Evolutionary conservation across 2,329 filamentous ascomycete genomes (phyloP).

Genomic region (Ophiostoma perfectum): DNA sequence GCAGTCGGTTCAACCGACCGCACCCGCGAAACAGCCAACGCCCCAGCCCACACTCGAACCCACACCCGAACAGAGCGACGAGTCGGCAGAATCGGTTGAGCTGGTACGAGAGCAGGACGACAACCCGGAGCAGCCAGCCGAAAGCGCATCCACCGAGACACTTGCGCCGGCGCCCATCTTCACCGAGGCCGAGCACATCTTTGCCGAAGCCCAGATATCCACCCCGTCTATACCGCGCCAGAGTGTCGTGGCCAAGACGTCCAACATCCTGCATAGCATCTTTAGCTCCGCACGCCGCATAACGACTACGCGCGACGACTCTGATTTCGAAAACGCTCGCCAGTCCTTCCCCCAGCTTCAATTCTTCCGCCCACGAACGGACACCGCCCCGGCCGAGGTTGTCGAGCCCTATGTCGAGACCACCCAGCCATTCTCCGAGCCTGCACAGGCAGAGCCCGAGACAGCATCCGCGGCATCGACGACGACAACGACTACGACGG

Average conservation of each 20-base stretch:
- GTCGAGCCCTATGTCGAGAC: constrained; percentile 6
- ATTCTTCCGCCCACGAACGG: constrained; percentile 24
- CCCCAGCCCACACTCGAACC: not conserved
- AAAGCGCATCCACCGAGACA: not conserved
- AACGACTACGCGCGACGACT: constrained; percentile 12
- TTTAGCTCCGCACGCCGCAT: constrained; percentile 24
- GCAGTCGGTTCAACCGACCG: not conserved
- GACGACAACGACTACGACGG: not conserved
- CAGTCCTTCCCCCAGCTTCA: constrained; percentile 25
- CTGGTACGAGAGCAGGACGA: constrained; percentile 13
- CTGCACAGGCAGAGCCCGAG: not conserved
- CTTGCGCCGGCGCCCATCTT: constrained; percentile 32
- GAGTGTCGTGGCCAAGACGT: constrained; percentile 21
- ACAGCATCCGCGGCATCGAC: not conserved
- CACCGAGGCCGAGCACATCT: constrained; percentile 35
- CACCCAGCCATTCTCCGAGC: not conserved
- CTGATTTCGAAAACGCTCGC: constrained; percentile 21
- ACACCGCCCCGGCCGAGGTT: constrained; percentile 8
- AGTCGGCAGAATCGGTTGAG: constrained; percentile 18
- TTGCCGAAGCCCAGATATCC: constrained; percentile 33
- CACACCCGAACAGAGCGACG: constrained; percentile 2
- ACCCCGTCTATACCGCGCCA: constrained; percentile 24
- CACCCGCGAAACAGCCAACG: constrained; percentile 11
- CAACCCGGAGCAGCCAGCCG: constrained; percentile 21
- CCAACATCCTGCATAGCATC: constrained; percentile 24